Percentiles rank a stretch among this genome's conserved stretches.
phyloP scores from a whole-genome alignment of 179 eudicot species.

The Dionaea muscipula region DNA sequence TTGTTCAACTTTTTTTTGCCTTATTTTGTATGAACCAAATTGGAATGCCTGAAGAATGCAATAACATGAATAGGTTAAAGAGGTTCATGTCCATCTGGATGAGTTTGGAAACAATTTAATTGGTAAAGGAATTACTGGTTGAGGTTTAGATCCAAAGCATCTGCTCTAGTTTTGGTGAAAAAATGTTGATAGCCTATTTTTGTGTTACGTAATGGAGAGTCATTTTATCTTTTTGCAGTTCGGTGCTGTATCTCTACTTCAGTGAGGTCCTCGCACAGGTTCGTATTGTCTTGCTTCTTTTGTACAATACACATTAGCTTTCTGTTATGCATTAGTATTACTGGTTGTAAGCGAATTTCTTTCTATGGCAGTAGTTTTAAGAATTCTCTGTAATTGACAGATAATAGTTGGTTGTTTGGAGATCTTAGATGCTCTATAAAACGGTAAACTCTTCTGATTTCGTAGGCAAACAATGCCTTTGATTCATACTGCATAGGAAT shows the following conservation, averaged over 20 bases:
- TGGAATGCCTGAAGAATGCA: background rate
- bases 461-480: no score
- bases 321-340: background rate
- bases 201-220: background rate
- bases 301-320: background rate
- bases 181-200: background rate
- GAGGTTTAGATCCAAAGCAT: background rate
- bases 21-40: no score
- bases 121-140: background rate
- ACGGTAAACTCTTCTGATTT: no score
- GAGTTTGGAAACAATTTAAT: background rate
- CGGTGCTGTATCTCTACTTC: conserved; percentile 42
- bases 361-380: no score
- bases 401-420: no score
- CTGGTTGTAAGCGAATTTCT: no score
- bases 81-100: no score
- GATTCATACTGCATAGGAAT: no score
- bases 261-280: conserved; percentile 60
- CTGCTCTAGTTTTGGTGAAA: background rate
- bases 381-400: no score
- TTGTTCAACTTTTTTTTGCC: no score
- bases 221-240: conserved; percentile 36
- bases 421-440: no score
- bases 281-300: conserved; percentile 12
- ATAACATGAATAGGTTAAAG: background rate